Percentiles rank a stretch among this genome's conserved stretches.
Conservation (phyloP, 2,329 filamentous ascomycete species). For the Pseudocercospora pini-densiflorae region DNA sequence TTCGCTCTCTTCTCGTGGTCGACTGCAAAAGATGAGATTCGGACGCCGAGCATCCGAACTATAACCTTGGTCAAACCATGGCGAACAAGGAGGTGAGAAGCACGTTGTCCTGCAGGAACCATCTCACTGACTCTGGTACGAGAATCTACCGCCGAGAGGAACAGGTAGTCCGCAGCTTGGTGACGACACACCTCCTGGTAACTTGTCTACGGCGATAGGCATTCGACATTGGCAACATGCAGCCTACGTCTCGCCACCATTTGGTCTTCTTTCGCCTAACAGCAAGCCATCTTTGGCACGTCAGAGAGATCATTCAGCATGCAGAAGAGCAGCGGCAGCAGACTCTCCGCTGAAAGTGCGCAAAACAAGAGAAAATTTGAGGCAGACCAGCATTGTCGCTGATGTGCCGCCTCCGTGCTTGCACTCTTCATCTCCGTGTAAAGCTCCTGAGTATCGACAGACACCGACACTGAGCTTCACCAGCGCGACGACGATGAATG, state of each 20-base stretch:
- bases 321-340: conserved; percentile 24
- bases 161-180: conserved; percentile 8
- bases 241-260: conserved; percentile 24
- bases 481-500: conserved; percentile 20
- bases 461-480: conserved; percentile 20
- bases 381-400: conserved; percentile 26
- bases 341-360: conserved; percentile 41
- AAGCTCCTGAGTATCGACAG: neutral
- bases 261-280: conserved; percentile 34
- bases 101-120: neutral
- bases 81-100: conserved; percentile 36
- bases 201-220: conserved; percentile 21
- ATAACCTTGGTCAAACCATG: conserved; percentile 25
- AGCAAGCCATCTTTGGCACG: conserved; percentile 35
- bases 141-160: conserved; percentile 33
- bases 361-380: conserved; percentile 43
- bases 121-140: conserved; percentile 9
- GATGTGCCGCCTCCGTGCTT: conserved; percentile 35
- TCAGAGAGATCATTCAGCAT: conserved; percentile 41
- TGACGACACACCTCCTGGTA: conserved; percentile 26
- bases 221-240: conserved; percentile 30
- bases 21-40: neutral
- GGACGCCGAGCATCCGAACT: conserved; percentile 6
- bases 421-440: conserved; percentile 14
- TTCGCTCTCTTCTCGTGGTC: neutral